These are phyloP conservation scores for Petrea volubilis DNA, from an alignment of 257 asterid species.

Conservation along the genomic window DNA sequence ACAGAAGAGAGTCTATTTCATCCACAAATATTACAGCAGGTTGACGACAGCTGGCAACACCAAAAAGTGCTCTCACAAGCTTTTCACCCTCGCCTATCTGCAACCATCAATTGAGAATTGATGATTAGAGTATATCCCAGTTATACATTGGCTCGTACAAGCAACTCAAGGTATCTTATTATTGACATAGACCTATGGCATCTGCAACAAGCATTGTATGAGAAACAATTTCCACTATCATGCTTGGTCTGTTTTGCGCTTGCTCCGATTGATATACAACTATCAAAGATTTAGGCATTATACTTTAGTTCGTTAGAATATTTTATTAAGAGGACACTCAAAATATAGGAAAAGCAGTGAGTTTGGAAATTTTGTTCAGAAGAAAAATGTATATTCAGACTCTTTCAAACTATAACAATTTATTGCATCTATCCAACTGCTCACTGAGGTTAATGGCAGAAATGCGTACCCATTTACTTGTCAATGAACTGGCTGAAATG, in stretches of 20 bases:
- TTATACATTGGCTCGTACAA: slow-evolving; percentile 1
- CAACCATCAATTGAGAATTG: slow-evolving; percentile 31
- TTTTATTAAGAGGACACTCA: not conserved
- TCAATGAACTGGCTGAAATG: slow-evolving; percentile 97
- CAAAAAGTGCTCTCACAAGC: slow-evolving; percentile 98
- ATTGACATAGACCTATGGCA: not conserved
- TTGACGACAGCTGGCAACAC: slow-evolving; percentile 97
- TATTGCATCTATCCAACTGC: slow-evolving; percentile 7
- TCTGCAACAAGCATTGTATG: slow-evolving; percentile 15
- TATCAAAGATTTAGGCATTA: not conserved
- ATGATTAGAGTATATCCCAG: slow-evolving; percentile 3
- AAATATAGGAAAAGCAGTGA: slow-evolving; percentile 9
- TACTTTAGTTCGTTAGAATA: not conserved
- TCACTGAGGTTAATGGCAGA: slow-evolving; percentile 11
- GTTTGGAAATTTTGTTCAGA: slow-evolving; percentile 17
- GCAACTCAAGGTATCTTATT: slow-evolving; percentile 1
- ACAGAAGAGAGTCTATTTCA: slow-evolving; percentile 94
- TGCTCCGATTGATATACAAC: slow-evolving; percentile 1
- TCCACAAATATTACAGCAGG: slow-evolving; percentile 98
- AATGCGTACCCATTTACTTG: slow-evolving; percentile 93
- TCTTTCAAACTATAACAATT: not conserved
- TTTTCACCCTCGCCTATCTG: slow-evolving; percentile 99
- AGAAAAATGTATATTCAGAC: slow-evolving; percentile 14
- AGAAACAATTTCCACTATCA: slow-evolving; percentile 4
- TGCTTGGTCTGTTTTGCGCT: slow-evolving; percentile 7